These are phyloP conservation scores for Candida sp. DNA, from an alignment of 1,139 yeast species.

Conservation along the genomic window DNA sequence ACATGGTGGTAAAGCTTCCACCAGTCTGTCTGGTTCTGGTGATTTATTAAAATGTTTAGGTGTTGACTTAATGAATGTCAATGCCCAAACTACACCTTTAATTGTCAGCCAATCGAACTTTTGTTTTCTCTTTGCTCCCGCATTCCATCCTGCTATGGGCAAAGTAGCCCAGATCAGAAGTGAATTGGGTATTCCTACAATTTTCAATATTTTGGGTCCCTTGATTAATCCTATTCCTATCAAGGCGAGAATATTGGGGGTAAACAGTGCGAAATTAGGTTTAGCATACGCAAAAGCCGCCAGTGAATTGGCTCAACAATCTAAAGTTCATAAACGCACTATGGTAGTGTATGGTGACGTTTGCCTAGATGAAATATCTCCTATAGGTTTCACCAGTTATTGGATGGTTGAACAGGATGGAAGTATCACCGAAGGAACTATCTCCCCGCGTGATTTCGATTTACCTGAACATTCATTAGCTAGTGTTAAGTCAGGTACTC, in stretches of 20 bases:
- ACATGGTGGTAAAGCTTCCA: conserved; percentile 97
- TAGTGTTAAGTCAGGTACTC: conserved; percentile 80
- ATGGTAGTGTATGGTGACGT: conserved; percentile 93
- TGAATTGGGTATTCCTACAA: conserved; percentile 82
- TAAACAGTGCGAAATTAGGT: conserved; percentile 76
- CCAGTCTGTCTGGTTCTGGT: conserved; percentile 91
- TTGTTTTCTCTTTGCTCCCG: conserved; percentile 86
- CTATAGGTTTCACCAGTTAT: conserved; percentile 73
- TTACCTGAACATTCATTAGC: conserved; percentile 68
- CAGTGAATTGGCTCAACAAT: conserved; percentile 42
- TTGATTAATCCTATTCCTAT: conserved; percentile 87
- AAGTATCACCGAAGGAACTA: conserved; percentile 25
- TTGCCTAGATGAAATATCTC: conserved; percentile 91
- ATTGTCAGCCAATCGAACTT: conserved; percentile 58
- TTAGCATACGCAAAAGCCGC: conserved; percentile 84
- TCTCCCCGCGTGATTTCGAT: conserved; percentile 74
- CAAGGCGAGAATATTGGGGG: conserved; percentile 83
- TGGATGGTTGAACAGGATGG: conserved; percentile 66
- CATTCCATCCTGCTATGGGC: conserved; percentile 93
- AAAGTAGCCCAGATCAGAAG: conserved; percentile 75
- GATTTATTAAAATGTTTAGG: conserved; percentile 79
- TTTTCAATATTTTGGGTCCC: conserved; percentile 93
- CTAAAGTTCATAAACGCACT: conserved; percentile 50
- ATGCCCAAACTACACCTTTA: conserved; percentile 58
- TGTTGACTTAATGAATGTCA: conserved; percentile 69